Conservation (phyloP, 257 asterid genomes). For the Nicotiana benthamiana region DNA sequence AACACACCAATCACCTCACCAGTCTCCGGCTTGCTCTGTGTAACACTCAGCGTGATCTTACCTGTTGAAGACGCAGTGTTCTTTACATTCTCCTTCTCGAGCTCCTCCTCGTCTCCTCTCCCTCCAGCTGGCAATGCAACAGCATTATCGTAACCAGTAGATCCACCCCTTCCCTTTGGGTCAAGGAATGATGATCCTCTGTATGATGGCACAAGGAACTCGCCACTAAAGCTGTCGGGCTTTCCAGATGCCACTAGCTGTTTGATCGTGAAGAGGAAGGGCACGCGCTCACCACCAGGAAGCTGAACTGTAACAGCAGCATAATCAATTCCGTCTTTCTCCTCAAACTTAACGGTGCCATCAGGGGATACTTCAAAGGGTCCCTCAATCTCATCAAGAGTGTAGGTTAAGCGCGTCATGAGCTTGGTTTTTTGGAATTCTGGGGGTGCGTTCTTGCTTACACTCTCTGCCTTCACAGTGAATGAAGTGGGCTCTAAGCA, state of each 20-base stretch:
- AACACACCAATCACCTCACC: slow-evolving; percentile 95
- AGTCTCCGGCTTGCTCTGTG: slow-evolving; percentile 75
- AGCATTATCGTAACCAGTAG: slow-evolving; percentile 94
- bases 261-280: slow-evolving; percentile 88
- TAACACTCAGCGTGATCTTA: slow-evolving; percentile 77
- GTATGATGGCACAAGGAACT: slow-evolving; percentile 88
- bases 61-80: slow-evolving; percentile 61
- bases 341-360: slow-evolving; percentile 77
- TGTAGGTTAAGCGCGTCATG: slow-evolving; percentile 97
- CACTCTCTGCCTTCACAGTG: slow-evolving; percentile 93
- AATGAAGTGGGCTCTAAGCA: slow-evolving; percentile 98
- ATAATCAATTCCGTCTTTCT: slow-evolving; percentile 94
- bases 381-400: slow-evolving; percentile 96
- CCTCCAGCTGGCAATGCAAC: slow-evolving; percentile 99
- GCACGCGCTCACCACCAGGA: slow-evolving; percentile 98
- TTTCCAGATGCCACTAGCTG: slow-evolving; percentile 91
- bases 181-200: slow-evolving; percentile 96
- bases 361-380: slow-evolving; percentile 78
- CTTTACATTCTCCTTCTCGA: slow-evolving; percentile 79
- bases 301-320: slow-evolving; percentile 99
- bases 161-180: slow-evolving; percentile 99
- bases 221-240: slow-evolving; percentile 62
- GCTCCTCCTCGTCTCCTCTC: slow-evolving; percentile 96
- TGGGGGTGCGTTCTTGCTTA: slow-evolving; percentile 62
- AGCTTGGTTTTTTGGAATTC: slow-evolving; percentile 96